phyloP scores from a whole-genome alignment of 768 basidiomycete genomes.

The Trametes maxima region DNA sequence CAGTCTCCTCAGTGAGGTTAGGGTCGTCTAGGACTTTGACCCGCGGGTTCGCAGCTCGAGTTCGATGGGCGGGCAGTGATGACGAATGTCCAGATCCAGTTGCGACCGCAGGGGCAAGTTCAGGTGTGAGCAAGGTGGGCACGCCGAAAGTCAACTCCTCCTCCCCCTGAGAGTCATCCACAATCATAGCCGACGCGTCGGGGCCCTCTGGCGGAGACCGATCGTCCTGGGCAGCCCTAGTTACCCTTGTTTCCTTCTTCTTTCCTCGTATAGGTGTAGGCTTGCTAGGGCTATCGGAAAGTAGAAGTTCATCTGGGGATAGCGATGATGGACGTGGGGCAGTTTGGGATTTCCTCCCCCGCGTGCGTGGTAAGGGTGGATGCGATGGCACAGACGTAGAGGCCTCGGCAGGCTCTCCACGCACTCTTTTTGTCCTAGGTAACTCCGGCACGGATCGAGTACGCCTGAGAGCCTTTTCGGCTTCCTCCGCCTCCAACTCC shows the following conservation, averaged over 20 bases:
- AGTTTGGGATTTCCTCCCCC: not conserved
- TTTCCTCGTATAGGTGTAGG: not conserved
- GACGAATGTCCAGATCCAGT: slow-evolving; percentile 4
- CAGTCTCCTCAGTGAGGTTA: slow-evolving; percentile 21
- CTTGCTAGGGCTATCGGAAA: not conserved
- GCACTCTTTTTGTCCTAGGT: not conserved
- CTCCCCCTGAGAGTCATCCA: slow-evolving; percentile 7
- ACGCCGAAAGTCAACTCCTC: slow-evolving; percentile 10
- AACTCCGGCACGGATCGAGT: not conserved
- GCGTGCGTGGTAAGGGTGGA: slow-evolving; percentile 5
- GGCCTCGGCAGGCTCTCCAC: not conserved
- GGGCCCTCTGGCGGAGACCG: not conserved
- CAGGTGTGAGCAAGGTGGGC: slow-evolving; percentile 5
- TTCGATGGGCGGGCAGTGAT: slow-evolving; percentile 43
- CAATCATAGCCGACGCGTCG: not conserved
- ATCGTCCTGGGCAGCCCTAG: not conserved
- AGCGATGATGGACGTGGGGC: slow-evolving; percentile 3
- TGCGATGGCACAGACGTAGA: not conserved
- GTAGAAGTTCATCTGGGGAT: slow-evolving; percentile 22
- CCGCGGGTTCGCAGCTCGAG: slow-evolving; percentile 52
- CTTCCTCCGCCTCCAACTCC: slow-evolving; percentile 3
- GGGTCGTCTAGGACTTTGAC: slow-evolving; percentile 53
- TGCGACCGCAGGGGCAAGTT: not conserved
- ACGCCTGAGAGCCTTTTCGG: not conserved
- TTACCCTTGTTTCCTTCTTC: not conserved